A percentile compares a stretch with the other conserved stretches of the same genome.
These are phyloP conservation scores for Nitzschia sp. DNA, from an alignment of 108 stramenopile genomes.

Conservation along the genomic window DNA sequence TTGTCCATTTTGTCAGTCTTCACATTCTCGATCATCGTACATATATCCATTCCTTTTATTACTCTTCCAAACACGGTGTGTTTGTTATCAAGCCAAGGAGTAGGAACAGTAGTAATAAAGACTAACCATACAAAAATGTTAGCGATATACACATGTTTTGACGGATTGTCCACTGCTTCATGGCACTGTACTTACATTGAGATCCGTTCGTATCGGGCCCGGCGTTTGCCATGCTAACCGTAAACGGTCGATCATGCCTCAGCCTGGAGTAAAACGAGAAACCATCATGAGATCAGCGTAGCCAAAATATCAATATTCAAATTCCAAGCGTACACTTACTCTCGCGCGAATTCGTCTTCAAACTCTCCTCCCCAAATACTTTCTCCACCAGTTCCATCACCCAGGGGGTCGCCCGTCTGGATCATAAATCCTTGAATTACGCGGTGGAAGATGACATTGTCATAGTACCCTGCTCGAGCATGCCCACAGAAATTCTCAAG, in stretches of 20 bases:
- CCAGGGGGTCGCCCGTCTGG: conserved; percentile 97
- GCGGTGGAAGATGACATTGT: conserved; percentile 97
- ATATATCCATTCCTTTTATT: conserved; percentile 93
- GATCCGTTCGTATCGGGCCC: conserved; percentile 80
- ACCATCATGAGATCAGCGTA: not conserved
- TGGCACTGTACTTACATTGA: conserved; percentile 37
- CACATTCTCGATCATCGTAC: conserved; percentile 88
- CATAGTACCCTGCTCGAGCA: conserved; percentile 93
- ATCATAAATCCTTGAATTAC: conserved; percentile 95
- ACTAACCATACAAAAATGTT: conserved; percentile 17
- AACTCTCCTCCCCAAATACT: conserved; percentile 99
- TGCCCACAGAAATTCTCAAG: conserved; percentile 96
- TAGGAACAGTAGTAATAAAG: conserved; percentile 90
- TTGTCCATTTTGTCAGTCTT: conserved; percentile 95
- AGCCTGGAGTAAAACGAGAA: conserved; percentile 32
- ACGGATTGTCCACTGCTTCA: not conserved
- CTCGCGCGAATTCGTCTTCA: conserved; percentile 96
- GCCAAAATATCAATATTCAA: not conserved
- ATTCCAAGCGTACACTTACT: conserved; percentile 26
- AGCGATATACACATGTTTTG: no score
- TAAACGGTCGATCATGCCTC: conserved; percentile 94
- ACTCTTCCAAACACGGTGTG: conserved; percentile 99
- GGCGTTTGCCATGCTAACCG: conserved; percentile 98
- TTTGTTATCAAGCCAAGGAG: conserved; percentile 95
- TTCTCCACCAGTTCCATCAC: conserved; percentile 99